Evolutionary conservation across 2,329 filamentous ascomycete genomes (phyloP).

Genomic region (Pseudomassariella vexata): DNA sequence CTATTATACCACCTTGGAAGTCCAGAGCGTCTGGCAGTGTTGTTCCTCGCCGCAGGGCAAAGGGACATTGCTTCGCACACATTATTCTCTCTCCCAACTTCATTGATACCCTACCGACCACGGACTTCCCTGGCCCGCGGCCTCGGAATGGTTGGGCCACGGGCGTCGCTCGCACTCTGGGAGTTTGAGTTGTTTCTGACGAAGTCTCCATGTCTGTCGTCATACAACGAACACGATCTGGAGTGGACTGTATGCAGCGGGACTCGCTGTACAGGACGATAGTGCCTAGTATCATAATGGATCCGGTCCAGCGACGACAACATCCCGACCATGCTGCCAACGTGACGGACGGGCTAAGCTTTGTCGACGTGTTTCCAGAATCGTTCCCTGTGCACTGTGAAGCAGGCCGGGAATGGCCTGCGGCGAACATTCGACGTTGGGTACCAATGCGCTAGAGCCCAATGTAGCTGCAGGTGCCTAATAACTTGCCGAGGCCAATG

Average conservation of each 20-base stretch:
- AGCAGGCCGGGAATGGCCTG: conserved; percentile 14
- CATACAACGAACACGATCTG: conserved; percentile 1
- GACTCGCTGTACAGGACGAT: not conserved
- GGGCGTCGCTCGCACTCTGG: too few relatives aligned
- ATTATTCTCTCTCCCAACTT: conserved; percentile 10
- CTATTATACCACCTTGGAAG: conserved; percentile 3
- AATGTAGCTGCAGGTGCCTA: conserved; percentile 25
- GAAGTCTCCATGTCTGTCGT: conserved; percentile 3
- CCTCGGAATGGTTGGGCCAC: not conserved
- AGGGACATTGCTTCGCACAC: conserved; percentile 1
- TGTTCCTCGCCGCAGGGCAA: too few relatives aligned
- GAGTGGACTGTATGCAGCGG: conserved; percentile 1
- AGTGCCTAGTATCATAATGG: conserved; percentile 5
- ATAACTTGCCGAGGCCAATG: conserved; percentile 26
- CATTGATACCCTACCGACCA: conserved; percentile 19
- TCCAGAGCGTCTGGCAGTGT: not conserved
- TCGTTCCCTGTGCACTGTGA: conserved; percentile 15
- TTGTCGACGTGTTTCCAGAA: conserved; percentile 10
- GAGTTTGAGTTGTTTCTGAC: too few relatives aligned
- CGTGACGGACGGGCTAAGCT: conserved; percentile 4
- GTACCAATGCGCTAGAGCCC: conserved; percentile 39
- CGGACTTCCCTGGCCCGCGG: conserved; percentile 12
- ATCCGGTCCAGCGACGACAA: conserved; percentile 1
- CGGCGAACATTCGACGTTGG: conserved; percentile 33
- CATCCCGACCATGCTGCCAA: conserved; percentile 2